Conservation (phyloP, 2,329 filamentous ascomycete species). For the Penicillium aurantiogriseum region DNA sequence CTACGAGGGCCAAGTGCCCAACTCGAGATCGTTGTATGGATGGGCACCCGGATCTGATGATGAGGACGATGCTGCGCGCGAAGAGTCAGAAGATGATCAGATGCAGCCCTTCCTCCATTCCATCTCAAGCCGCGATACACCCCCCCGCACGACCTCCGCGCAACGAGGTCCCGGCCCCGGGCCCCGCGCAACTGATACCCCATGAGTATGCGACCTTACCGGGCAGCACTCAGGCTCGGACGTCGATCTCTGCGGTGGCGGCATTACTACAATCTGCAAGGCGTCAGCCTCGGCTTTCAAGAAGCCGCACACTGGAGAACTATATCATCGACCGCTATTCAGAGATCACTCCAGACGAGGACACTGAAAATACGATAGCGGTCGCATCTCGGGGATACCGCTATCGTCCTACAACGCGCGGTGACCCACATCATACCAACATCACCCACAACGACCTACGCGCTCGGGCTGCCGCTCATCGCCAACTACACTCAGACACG, state of each 20-base stretch:
- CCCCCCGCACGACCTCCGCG: constrained; percentile 25
- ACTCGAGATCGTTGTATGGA: constrained; percentile 57
- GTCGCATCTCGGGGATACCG: constrained; percentile 29
- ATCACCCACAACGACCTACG: constrained; percentile 37
- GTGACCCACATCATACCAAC: constrained; percentile 27
- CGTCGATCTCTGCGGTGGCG: constrained; percentile 36
- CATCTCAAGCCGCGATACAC: constrained; percentile 27
- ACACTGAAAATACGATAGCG: constrained; percentile 22
- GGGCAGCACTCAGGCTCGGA: constrained; percentile 18
- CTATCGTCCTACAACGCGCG: constrained; percentile 32
- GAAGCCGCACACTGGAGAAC: constrained; percentile 41
- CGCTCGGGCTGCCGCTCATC: constrained; percentile 36
- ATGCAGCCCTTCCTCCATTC: constrained; percentile 29
- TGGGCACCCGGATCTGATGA: constrained; percentile 55
- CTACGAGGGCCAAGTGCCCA: constrained; percentile 56
- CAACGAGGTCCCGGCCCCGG: constrained; percentile 21
- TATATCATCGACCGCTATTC: constrained; percentile 40
- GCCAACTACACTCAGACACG: constrained; percentile 37
- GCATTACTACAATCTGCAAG: constrained; percentile 43
- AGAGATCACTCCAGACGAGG: constrained; percentile 28
- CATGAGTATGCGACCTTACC: constrained; percentile 8
- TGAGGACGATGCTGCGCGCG: constrained; percentile 26
- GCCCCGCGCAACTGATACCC: constrained; percentile 18
- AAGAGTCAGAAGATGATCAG: constrained; percentile 32
- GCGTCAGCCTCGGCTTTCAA: constrained; percentile 40